phyloP scores from a whole-genome alignment of 2,329 filamentous ascomycete genomes.

The Aspergillus intermedius region DNA sequence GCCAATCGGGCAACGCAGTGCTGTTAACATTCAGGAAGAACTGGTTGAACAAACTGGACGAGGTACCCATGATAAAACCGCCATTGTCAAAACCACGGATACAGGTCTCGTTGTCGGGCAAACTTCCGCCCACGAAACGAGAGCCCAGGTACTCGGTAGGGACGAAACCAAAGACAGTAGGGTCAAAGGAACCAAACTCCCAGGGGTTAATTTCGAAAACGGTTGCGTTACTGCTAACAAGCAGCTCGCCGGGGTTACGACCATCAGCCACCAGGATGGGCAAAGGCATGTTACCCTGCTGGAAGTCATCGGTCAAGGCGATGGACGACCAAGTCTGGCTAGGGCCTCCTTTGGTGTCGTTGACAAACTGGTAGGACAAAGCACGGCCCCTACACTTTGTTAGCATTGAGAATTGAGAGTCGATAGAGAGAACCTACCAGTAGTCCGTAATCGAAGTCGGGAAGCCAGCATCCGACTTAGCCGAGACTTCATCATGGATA shows the following conservation, averaged over 20 bases:
- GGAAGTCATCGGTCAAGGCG: conserved; percentile 53
- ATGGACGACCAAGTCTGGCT: conserved; percentile 76
- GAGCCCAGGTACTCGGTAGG: conserved; percentile 65
- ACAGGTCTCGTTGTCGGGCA: conserved; percentile 55
- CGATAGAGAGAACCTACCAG: conserved; percentile 47
- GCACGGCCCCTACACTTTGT: conserved; percentile 53
- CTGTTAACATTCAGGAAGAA: conserved; percentile 61
- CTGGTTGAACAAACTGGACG: conserved; percentile 74
- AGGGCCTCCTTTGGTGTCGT: conserved; percentile 65
- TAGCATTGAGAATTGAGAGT: neutral
- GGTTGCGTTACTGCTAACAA: conserved; percentile 64
- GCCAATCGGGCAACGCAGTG: conserved; percentile 39
- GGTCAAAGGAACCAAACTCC: conserved; percentile 70
- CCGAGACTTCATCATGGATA: conserved; percentile 51
- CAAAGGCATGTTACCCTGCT: conserved; percentile 57
- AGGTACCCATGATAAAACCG: conserved; percentile 78
- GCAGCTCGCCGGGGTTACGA: conserved; percentile 52
- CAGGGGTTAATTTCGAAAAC: conserved; percentile 70
- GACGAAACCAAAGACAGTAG: conserved; percentile 62
- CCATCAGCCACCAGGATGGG: conserved; percentile 65
- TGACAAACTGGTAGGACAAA: conserved; percentile 73
- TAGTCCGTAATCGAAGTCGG: conserved; percentile 75
- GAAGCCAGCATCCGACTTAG: conserved; percentile 59
- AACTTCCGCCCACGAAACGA: conserved; percentile 57
- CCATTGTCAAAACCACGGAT: conserved; percentile 73